These are phyloP conservation scores for Malania oleifera DNA, from an alignment of 164 flowering plant species.

Conservation along the genomic window DNA sequence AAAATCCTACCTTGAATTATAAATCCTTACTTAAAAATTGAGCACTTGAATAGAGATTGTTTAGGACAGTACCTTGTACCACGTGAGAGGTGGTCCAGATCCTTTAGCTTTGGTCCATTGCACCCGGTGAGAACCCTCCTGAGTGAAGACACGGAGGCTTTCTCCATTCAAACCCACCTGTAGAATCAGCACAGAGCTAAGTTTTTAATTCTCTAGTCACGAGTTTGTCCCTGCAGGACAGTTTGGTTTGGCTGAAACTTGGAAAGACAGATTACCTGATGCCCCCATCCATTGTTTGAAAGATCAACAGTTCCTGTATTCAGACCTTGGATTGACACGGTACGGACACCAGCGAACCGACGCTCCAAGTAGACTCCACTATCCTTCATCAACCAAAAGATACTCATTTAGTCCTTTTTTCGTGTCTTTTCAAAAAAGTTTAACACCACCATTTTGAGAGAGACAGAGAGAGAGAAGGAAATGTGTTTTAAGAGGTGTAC, in stretches of 20 bases:
- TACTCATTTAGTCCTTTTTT: not conserved
- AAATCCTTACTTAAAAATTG: too few relatives aligned
- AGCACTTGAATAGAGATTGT: not conserved
- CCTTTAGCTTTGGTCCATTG: constrained; percentile 45
- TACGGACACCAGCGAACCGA: constrained; percentile 60
- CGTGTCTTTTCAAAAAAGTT: not conserved
- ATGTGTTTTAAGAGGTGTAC: constrained; percentile 26
- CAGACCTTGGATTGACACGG: constrained; percentile 54
- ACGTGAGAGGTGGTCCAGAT: constrained; percentile 39
- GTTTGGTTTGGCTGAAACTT: not conserved
- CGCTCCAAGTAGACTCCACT: constrained; percentile 88
- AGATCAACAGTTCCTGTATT: constrained; percentile 83
- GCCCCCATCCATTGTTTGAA: constrained; percentile 57
- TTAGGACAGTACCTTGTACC: constrained; percentile 73
- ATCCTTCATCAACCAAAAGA: constrained; percentile 40
- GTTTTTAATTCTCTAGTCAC: too few relatives aligned
- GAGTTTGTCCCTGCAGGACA: too few relatives aligned
- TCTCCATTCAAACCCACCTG: constrained; percentile 79
- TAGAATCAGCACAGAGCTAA: not conserved
- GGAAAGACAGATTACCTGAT: constrained; percentile 37
- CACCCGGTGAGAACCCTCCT: constrained; percentile 50
- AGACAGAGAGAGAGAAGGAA: not conserved
- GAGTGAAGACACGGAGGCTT: constrained; percentile 33
- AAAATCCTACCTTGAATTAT: not conserved
- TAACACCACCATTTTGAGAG: not conserved